Percentiles rank a stretch among this genome's conserved stretches.
phyloP scores from a whole-genome alignment of 2,329 filamentous ascomycete species.

The Aspergillus phoenicis region DNA sequence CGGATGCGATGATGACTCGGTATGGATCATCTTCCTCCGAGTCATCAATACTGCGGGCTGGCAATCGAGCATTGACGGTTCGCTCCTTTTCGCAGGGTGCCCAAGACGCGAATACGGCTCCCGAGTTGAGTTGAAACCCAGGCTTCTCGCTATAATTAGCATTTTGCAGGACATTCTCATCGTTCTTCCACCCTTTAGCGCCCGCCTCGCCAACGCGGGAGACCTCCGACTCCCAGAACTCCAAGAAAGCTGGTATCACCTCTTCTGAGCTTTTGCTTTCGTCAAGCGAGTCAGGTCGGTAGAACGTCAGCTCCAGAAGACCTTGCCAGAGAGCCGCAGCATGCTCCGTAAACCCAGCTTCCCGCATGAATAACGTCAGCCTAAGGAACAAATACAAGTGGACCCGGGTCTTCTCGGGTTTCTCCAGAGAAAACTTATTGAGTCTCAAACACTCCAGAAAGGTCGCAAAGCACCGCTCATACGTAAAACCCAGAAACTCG shows the following conservation, averaged over 20 bases:
- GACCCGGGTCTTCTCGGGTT: conserved; percentile 36
- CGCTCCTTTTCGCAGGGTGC: conserved; percentile 56
- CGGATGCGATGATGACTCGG: conserved; percentile 76
- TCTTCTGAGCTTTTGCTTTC: conserved; percentile 13
- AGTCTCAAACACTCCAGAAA: conserved; percentile 61
- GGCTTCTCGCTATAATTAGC: conserved; percentile 30
- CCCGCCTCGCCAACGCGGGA: conserved; percentile 73
- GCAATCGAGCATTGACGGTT: conserved; percentile 56
- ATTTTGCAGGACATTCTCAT: conserved; percentile 34
- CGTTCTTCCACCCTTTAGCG: conserved; percentile 68
- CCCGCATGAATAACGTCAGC: conserved; percentile 70
- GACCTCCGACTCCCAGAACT: conserved; percentile 87
- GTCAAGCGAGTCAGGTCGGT: conserved; percentile 51
- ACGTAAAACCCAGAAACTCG: conserved; percentile 66
- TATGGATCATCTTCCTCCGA: conserved; percentile 78
- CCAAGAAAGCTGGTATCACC: conserved; percentile 55
- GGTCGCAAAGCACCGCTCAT: conserved; percentile 63
- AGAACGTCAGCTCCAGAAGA: conserved; percentile 71
- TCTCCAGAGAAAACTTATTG: conserved; percentile 27
- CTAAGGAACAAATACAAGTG: conserved; percentile 73
- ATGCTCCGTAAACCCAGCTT: conserved; percentile 77
- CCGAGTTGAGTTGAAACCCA: conserved; percentile 24
- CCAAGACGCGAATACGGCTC: conserved; percentile 50
- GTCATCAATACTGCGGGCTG: conserved; percentile 75
- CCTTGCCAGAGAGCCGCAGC: conserved; percentile 83